phyloP scores from a whole-genome alignment of 2,329 filamentous ascomycete genomes.

The Trichoderma simmonsii region DNA sequence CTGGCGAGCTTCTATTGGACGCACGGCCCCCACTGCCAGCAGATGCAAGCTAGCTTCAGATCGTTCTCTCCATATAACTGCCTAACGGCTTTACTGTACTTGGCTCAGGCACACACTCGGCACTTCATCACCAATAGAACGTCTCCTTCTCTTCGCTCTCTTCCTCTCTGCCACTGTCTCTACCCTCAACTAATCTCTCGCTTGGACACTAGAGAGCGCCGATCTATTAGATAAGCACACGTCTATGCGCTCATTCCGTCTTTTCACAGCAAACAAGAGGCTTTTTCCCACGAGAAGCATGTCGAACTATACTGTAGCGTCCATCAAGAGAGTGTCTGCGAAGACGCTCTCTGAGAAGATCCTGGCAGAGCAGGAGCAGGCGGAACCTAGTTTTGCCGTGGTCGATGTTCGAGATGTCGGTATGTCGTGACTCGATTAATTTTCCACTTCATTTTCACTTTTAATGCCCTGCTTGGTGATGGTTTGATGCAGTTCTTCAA shows the following conservation, averaged over 20 bases:
- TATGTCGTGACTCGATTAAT: slow-evolving; percentile 33
- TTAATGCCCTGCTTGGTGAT: not conserved
- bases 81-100: not conserved
- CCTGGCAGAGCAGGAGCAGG: slow-evolving; percentile 44
- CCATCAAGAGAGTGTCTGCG: slow-evolving; percentile 64
- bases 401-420: slow-evolving; percentile 87
- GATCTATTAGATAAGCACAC: not conserved
- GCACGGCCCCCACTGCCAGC: not conserved
- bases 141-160: not conserved
- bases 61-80: not conserved
- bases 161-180: not conserved
- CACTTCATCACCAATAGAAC: not conserved
- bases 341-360: slow-evolving; percentile 66
- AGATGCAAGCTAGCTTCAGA: not conserved
- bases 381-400: slow-evolving; percentile 59
- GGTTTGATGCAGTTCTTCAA: not conserved
- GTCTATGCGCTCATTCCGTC: not conserved
- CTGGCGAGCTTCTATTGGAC: not conserved
- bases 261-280: not conserved
- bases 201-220: not conserved
- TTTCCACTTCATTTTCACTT: not conserved
- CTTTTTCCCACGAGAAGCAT: slow-evolving; percentile 28
- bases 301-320: slow-evolving; percentile 51
- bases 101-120: not conserved
- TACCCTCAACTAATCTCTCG: not conserved